A percentile compares a stretch with the other conserved stretches of the same genome.
phyloP scores from a whole-genome alignment of 305 asterid species.

The Salvia sclarea region DNA sequence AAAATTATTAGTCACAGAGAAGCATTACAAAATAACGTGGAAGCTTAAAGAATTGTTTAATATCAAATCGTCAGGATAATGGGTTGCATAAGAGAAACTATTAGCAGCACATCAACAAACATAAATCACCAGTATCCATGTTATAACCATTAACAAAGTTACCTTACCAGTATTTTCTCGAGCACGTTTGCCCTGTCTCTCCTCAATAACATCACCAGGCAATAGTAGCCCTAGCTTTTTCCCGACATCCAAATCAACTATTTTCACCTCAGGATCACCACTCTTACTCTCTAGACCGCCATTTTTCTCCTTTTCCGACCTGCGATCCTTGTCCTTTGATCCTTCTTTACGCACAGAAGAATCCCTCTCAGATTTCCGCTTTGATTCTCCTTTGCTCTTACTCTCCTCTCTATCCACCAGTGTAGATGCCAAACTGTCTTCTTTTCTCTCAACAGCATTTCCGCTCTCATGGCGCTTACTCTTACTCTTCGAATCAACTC shows the following conservation, averaged over 20 bases:
- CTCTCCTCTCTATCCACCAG: slow-evolving; percentile 62
- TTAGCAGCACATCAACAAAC: slow-evolving; percentile 18
- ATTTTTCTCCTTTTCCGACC: slow-evolving; percentile 75
- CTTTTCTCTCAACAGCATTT: slow-evolving; percentile 55
- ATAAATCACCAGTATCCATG: background rate
- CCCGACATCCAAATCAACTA: slow-evolving; percentile 43
- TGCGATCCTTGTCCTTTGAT: slow-evolving; percentile 68
- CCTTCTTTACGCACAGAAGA: slow-evolving; percentile 69
- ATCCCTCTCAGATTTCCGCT: slow-evolving; percentile 82
- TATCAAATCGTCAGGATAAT: slow-evolving; percentile 5
- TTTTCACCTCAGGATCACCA: slow-evolving; percentile 52
- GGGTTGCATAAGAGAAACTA: slow-evolving; percentile 24
- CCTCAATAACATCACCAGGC: slow-evolving; percentile 54
- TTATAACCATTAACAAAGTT: slow-evolving; percentile 43
- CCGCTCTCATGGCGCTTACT: slow-evolving; percentile 67
- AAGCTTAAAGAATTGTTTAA: background rate
- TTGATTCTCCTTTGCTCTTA: slow-evolving; percentile 68
- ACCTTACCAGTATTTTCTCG: slow-evolving; percentile 83
- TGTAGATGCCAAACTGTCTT: slow-evolving; percentile 42
- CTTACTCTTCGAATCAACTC: slow-evolving; percentile 61
- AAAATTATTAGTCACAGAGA: background rate
- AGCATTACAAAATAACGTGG: background rate
- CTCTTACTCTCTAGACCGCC: slow-evolving; percentile 56
- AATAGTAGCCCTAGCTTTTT: slow-evolving; percentile 60
- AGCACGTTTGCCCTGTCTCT: slow-evolving; percentile 62